Evolutionary conservation across 163 green algal genomes (phyloP), one percentile per base, ranked within the genome.

Genomic region (Chlorella variabilis): DNA sequence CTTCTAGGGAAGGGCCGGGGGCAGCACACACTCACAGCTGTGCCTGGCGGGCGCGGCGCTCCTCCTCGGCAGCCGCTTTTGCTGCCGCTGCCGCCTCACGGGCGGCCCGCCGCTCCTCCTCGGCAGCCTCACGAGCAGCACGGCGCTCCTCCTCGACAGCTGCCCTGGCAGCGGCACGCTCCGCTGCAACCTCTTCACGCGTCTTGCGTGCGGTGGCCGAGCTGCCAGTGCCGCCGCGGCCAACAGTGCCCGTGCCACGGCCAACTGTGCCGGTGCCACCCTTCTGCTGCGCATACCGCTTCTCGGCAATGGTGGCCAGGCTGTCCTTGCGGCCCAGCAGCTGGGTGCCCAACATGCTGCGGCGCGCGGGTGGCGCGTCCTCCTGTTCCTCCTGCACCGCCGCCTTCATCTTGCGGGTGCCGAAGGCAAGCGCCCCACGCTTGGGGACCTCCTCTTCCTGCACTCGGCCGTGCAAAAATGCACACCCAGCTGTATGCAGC

Each of bases 301-400:
- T 56, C 80, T 85, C 80, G 13, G 71, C 80, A 31, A 74, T 75
- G 36, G 80, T 85, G 51, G 80, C 80, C 39, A 77, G 63, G 0
- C 80, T 61, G 48, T 81, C 80, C 74, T 65, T 78, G 39, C 65
- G 41, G 23, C 59, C 59, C 41, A 70, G 20, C 51, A 69, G 54
- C 54, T 63, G 42, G 34, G 41, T 65, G 27, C 51, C 41, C 4
- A 75, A 25, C 29, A 25, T 33, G n/a, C 23, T 38, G 56, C 54
- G 31, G 31, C 65, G 6, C 31, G 65, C 65, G 15, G 21, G 23
- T 18, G 36, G 25, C 1, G 58, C 58, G 27, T 68, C 25, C 36
- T 45, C 73, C 31, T 68, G 51, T 18, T 74, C 42, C 51, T 56
- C 75, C 67, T 80, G 54, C 58, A 62, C 61, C 33, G 56, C 38